Percentiles rank a stretch among this genome's conserved stretches.
These are phyloP conservation scores for Aegilops bicornis DNA, from an alignment of 176 grass and related monocot species.

Conservation along the genomic window DNA sequence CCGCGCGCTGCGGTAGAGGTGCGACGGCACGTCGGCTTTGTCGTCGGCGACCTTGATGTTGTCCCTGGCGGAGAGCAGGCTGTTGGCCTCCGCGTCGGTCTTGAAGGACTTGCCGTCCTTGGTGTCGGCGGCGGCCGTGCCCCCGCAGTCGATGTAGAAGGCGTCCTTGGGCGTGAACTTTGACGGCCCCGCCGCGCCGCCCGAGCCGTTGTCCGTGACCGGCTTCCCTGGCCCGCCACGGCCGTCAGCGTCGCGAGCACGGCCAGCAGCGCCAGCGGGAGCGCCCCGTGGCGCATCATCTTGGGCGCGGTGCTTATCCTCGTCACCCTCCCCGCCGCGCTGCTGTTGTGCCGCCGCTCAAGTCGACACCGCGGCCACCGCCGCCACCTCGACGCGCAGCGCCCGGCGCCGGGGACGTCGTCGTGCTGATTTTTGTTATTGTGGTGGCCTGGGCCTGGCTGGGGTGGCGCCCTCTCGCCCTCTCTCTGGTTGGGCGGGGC, in stretches of 20 bases:
- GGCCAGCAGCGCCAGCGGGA: constrained; percentile 39
- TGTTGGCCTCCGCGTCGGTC: constrained; percentile 64
- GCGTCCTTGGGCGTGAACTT: constrained; percentile 67
- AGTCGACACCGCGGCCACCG: background rate
- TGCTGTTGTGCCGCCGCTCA: background rate
- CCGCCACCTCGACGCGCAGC: background rate
- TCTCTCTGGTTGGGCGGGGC: constrained; percentile 48
- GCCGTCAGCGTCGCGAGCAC: background rate
- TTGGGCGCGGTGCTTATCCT: background rate
- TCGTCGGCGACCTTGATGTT: constrained; percentile 45
- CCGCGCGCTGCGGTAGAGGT: constrained; percentile 57
- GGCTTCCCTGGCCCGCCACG: constrained; percentile 36
- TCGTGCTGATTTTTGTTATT: background rate
- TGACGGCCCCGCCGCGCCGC: constrained; percentile 9
- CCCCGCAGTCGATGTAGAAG: constrained; percentile 85
- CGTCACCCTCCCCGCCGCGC: background rate
- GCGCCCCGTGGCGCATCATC: constrained; percentile 25
- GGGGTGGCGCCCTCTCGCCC: constrained; percentile 40
- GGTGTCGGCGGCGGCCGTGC: constrained; percentile 14
- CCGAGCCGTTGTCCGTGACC: constrained; percentile 4
- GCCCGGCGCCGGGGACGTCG: background rate
- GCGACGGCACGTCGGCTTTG: constrained; percentile 41
- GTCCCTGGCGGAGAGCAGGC: constrained; percentile 62
- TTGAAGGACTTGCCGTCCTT: constrained; percentile 60
- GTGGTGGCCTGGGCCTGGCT: background rate